phyloP scores from a whole-genome alignment of 805 yeast species.

The Ogataea nitratoaversa region DNA sequence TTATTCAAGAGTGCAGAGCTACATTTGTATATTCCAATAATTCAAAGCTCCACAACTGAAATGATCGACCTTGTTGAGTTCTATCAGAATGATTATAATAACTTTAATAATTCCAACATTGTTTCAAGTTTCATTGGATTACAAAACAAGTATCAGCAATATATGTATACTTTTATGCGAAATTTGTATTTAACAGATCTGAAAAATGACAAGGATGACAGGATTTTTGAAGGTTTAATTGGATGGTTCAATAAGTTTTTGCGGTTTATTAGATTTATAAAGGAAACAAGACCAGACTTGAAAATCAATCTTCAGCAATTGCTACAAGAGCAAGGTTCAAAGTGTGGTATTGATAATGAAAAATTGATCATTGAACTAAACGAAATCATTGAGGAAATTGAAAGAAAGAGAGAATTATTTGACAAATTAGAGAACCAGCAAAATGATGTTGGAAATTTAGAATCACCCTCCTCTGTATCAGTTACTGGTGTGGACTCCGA shows the following conservation, averaged over 20 bases:
- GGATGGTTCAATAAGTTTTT: conserved; percentile 71
- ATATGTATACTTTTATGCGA: conserved; percentile 72
- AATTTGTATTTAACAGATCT: conserved; percentile 78
- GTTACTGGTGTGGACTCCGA: conserved; percentile 16
- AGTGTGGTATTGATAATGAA: conserved; percentile 27
- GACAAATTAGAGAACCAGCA: conserved; percentile 32
- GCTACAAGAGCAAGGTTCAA: conserved; percentile 15
- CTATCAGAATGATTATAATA: conserved; percentile 41
- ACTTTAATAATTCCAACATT: conserved; percentile 44
- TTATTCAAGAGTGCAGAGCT: conserved; percentile 65
- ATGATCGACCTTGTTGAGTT: conserved; percentile 53
- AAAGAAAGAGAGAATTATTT: conserved; percentile 36
- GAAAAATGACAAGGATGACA: conserved; percentile 28
- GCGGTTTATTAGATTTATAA: conserved; percentile 59
- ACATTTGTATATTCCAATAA: conserved; percentile 58
- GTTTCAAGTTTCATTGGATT: conserved; percentile 64
- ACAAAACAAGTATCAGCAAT: conserved; percentile 66
- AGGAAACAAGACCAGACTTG: conserved; percentile 34
- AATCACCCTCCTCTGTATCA: background rate
- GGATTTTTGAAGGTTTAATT: conserved; percentile 65
- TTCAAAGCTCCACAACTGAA: conserved; percentile 65
- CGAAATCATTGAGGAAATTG: conserved; percentile 33
- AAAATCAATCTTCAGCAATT: conserved; percentile 43
- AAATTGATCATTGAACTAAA: conserved; percentile 38
- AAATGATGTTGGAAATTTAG: too few species aligned